These are phyloP conservation scores for Chaetomiaceae sp. DNA, from an alignment of 2,329 filamentous ascomycete species.

Conservation along the genomic window DNA sequence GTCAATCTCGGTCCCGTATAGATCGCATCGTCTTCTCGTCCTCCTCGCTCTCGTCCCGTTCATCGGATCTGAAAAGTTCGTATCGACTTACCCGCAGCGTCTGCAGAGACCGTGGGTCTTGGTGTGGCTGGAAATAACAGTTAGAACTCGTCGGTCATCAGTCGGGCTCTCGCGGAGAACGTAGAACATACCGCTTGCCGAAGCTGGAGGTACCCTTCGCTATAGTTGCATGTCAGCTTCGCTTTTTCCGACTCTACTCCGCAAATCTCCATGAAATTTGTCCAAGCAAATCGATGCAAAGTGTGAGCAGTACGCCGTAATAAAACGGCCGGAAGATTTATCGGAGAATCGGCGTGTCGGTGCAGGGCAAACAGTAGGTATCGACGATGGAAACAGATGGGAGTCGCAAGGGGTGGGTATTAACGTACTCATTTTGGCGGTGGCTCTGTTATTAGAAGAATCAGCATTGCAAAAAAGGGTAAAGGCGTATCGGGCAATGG, in stretches of 20 bases:
- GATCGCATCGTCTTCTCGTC: conserved; percentile 9
- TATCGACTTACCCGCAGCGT: conserved; percentile 79
- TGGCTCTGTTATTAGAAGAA: conserved; percentile 29
- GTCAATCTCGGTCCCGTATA: conserved; percentile 23
- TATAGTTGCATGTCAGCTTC: conserved; percentile 32
- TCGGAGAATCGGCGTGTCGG: conserved; percentile 15
- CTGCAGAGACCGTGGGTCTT: conserved; percentile 98
- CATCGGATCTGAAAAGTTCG: conserved; percentile 10
- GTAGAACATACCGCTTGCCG: conserved; percentile 41
- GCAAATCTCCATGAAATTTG: background rate
- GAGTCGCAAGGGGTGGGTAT: conserved; percentile 15
- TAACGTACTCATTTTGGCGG: conserved; percentile 57
- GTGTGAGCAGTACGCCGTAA: background rate
- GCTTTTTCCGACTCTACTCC: conserved; percentile 13
- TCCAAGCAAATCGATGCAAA: background rate
- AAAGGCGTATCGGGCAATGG: background rate
- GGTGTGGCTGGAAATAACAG: conserved; percentile 65
- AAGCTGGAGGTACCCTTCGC: conserved; percentile 57
- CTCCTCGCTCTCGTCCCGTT: conserved; percentile 2
- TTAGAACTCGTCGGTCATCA: conserved; percentile 10
- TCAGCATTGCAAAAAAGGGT: conserved; percentile 19
- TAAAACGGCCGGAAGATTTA: conserved; percentile 3
- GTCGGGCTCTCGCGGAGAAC: background rate
- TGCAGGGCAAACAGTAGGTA: background rate
- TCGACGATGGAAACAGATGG: conserved; percentile 5